Base-by-base conservation (phyloP, 192 early-diverging fungal species). In the Rhizophagus sp. region DNA sequence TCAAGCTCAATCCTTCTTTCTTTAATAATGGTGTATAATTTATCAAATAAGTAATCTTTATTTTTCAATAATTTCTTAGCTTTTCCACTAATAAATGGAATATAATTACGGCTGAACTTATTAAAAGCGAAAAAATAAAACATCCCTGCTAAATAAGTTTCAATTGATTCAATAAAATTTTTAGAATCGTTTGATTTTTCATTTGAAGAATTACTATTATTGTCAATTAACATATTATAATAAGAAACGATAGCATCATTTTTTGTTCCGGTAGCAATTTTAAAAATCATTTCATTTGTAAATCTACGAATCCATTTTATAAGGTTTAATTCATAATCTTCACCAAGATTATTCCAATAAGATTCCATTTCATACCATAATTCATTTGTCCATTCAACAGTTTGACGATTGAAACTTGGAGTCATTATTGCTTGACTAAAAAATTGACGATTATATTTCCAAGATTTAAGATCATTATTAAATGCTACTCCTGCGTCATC, bases 381-480 rank as follows among this genome's bases (percentile, higher is more conserved):
- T 24, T 47, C 11, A 44, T 47, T 36, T 7, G 69, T 15, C 25
- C 30, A 72, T 44, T 22, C 36, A 36, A 36, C 25, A 41, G 33
- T 19, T n/a, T 17, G 15, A 19, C 4, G 1, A 25, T 24, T 44
- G 19, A 72, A 72, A 24, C 34, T 72, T 36, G 36, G 69, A 6
- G 36, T 22, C 34, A 72, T 24, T 8, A 72, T 12, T 24, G 69
- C 27, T 44, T 24, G 69, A 36, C 33, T 9, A 47, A 72, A 44
- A 36, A 72, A 72, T 44, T 22, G 69, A 34, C 39, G 25, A 47
- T 72, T 72, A 72, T 72, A 72, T 15, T 36, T 72, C 69, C 69
- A 72, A 39, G 13, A 34, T 7, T 72, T 72, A 44, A 2, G 2
- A 47, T 41, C n/a, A 19, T 47, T n/a, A 7, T 72, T 72, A 44